phyloP scores from a whole-genome alignment of 2,329 filamentous ascomycete species.

The Seiridium unicorne region DNA sequence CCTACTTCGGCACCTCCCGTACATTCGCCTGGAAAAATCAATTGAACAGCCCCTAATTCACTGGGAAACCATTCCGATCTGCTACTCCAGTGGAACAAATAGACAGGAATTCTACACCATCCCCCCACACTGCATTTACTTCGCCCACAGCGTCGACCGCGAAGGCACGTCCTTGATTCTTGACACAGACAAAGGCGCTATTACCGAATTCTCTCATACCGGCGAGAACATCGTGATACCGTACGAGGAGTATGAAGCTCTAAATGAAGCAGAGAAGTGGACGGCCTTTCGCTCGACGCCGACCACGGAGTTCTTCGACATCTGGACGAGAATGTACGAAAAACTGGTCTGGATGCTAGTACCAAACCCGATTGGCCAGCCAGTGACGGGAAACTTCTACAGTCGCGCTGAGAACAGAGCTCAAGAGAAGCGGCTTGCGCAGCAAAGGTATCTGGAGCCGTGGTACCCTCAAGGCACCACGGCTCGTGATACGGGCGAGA shows the following conservation, averaged over 20 bases:
- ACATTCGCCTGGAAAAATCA: neutral
- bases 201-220: neutral
- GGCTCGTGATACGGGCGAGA: neutral
- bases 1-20: constrained; percentile 6
- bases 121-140: neutral
- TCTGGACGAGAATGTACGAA: neutral
- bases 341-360: neutral
- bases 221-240: neutral
- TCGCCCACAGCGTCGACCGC: neutral
- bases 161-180: neutral
- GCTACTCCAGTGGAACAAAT: neutral
- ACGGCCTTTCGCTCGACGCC: neutral
- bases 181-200: neutral
- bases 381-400: neutral
- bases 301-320: neutral
- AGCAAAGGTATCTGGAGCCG: neutral
- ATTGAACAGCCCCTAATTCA: neutral
- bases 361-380: neutral
- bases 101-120: neutral
- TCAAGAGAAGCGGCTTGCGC: neutral
- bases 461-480: neutral
- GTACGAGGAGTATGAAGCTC: neutral
- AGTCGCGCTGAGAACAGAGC: neutral
- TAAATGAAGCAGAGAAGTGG: neutral
- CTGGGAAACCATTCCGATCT: neutral